A percentile compares a stretch with the other conserved stretches of the same genome.
Evolutionary conservation across 768 basidiomycete genomes (phyloP).

Genomic region (Lentinula raphanica): DNA sequence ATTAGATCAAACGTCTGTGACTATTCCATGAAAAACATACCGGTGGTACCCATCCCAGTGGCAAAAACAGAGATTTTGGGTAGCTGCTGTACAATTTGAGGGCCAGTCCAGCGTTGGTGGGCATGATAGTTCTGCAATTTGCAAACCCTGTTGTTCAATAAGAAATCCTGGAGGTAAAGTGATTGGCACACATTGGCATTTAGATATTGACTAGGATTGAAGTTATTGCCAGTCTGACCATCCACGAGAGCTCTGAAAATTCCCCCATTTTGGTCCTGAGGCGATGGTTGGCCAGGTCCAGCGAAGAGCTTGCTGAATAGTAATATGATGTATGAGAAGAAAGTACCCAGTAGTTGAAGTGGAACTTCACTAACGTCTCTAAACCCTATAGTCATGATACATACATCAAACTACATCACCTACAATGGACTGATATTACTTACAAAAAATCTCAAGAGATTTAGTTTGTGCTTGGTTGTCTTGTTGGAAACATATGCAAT

Average conservation of each 20-base stretch:
- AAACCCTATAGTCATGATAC: not conserved
- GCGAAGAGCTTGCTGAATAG: constrained; percentile 16
- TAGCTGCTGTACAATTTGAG: constrained; percentile 20
- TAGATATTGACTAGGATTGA: constrained; percentile 19
- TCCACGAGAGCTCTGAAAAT: constrained; percentile 14
- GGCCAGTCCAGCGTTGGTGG: constrained; percentile 22
- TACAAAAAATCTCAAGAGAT: constrained; percentile 20
- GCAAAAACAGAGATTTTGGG: constrained; percentile 19
- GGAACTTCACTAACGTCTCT: not conserved
- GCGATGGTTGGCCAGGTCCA: constrained; percentile 19
- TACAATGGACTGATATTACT: not conserved
- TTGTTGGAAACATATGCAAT: constrained; percentile 22
- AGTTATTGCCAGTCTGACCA: constrained; percentile 12
- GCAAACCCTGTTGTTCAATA: not conserved
- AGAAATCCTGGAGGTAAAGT: not conserved
- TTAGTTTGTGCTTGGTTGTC: constrained; percentile 16
- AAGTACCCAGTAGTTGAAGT: not conserved
- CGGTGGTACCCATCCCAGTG: constrained; percentile 18
- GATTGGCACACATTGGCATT: constrained; percentile 12
- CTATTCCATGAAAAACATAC: not conserved
- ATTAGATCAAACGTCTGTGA: not conserved
- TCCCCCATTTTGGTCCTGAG: constrained; percentile 18
- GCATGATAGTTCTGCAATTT: constrained; percentile 18
- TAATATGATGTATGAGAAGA: not conserved
- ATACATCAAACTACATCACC: not conserved